These are phyloP conservation scores for Podospora pseudoanserina DNA, from an alignment of 495 filamentous ascomycete genomes.

Conservation along the genomic window DNA sequence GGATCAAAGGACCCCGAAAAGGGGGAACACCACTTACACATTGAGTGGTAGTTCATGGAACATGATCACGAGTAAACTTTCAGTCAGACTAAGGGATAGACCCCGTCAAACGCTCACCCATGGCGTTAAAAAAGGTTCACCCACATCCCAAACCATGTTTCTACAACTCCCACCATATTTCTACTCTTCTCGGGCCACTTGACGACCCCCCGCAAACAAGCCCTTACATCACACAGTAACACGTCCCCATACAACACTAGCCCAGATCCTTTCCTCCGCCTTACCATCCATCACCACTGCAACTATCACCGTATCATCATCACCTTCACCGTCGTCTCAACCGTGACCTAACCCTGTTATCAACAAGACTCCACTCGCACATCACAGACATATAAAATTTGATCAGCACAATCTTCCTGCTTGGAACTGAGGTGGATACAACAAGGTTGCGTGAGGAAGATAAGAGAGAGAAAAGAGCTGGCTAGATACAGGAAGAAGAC, in stretches of 20 bases:
- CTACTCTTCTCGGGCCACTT: background rate
- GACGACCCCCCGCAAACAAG: background rate
- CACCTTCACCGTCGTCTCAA: background rate
- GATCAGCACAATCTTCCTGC: background rate
- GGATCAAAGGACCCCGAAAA: background rate
- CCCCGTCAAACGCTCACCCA: too few species aligned
- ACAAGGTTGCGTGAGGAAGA: too few species aligned
- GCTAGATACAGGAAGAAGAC: too few species aligned
- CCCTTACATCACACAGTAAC: background rate
- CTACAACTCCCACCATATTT: background rate
- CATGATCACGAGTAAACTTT: too few species aligned
- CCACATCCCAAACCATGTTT: background rate
- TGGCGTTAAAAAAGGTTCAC: too few species aligned
- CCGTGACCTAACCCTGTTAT: background rate
- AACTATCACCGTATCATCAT: background rate
- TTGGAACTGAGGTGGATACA: too few species aligned
- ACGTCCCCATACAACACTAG: background rate
- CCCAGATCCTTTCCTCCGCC: background rate
- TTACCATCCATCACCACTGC: background rate
- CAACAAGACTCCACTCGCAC: background rate
- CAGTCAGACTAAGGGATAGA: too few species aligned
- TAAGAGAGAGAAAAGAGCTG: too few species aligned
- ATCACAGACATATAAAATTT: background rate
- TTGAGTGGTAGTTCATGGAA: background rate
- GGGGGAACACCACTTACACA: background rate